A percentile compares a stretch with the other conserved stretches of the same genome.
phyloP scores from a whole-genome alignment of 2,329 filamentous ascomycete genomes.

The Rugonectria rugulosa region DNA sequence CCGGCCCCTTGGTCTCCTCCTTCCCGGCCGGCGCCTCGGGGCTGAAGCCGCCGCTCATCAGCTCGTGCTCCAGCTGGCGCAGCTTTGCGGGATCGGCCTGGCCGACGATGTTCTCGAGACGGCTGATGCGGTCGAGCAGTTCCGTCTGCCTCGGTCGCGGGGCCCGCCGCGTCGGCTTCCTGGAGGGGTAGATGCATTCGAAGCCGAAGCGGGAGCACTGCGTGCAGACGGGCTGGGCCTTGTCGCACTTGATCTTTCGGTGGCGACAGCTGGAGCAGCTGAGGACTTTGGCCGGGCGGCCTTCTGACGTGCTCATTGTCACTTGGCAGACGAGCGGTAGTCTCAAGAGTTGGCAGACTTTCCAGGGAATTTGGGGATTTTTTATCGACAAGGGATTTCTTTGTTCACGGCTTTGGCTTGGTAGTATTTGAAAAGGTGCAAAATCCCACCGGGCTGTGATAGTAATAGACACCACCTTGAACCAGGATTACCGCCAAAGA shows the following conservation, averaged over 20 bases:
- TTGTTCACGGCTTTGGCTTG: too few relatives aligned
- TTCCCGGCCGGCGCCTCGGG: conserved; percentile 10
- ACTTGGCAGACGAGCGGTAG: background rate
- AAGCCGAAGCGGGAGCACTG: conserved; percentile 57
- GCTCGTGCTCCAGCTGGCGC: conserved; percentile 34
- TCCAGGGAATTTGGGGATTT: too few relatives aligned
- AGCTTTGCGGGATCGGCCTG: conserved; percentile 47
- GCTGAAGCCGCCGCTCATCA: conserved; percentile 6
- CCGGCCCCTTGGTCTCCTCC: conserved; percentile 24
- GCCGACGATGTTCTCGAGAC: conserved; percentile 55
- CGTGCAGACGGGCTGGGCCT: conserved; percentile 59
- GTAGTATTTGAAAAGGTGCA: too few relatives aligned
- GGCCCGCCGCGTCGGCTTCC: conserved; percentile 52
- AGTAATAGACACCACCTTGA: too few relatives aligned
- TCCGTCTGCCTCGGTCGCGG: conserved; percentile 52
- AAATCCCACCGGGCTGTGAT: too few relatives aligned
- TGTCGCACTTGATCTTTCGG: conserved; percentile 68
- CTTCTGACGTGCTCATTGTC: conserved; percentile 31
- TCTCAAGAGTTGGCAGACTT: too few relatives aligned
- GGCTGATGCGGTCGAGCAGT: conserved; percentile 52
- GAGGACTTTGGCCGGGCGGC: conserved; percentile 45
- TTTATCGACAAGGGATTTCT: too few relatives aligned
- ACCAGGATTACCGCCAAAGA: too few relatives aligned
- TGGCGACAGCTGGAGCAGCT: conserved; percentile 69
- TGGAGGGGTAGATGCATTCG: conserved; percentile 57